Base-by-base conservation (phyloP, 805 yeast genomes). In the Kuraishia cidri region DNA sequence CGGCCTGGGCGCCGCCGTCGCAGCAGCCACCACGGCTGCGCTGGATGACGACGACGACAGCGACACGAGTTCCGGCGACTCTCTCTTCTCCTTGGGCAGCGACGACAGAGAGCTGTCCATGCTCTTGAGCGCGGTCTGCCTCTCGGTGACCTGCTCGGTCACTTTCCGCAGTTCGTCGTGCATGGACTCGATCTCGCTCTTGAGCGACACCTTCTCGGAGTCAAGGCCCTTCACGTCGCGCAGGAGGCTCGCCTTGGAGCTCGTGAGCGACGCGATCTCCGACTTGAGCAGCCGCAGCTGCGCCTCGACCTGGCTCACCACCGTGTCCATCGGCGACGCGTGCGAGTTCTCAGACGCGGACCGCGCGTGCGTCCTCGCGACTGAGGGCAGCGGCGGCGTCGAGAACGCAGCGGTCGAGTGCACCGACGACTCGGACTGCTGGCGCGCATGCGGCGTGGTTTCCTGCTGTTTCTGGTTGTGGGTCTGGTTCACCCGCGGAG, bases 11-110 rank as follows among this genome's bases (percentile, higher is more conserved):
- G 14, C 26, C 5, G 14, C 14, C 6, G 26, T 13, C 8, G 26
- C 30, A 9, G 39, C 35, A 4, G 45, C 5, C 30, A 27, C 15
- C 8, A 6, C 23, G 15, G 16, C 15, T 5, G 30, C 13, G 15
- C 12, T 27, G 21, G 23, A 16, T 8, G 30, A 18, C 16, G 19
- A 12, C 12, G 19, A 16, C n/a, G 30, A 13, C 15, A 19, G 15
- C 12, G 23, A 24, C 5, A 15, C 14, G 15, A 22, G n/a, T n/a
- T n/a, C n/a, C n/a, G n/a, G n/a, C n/a, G n/a, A n/a, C n/a, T n/a
- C n/a, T n/a, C n/a, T n/a, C n/a, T n/a, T n/a, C n/a, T n/a, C n/a
- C n/a, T n/a, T n/a, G n/a, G n/a, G n/a, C n/a, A n/a, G n/a, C n/a
- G n/a, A n/a, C n/a, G n/a, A n/a, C n/a, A n/a, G n/a, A n/a, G 30